These are phyloP conservation scores for Trichophyton equinum DNA, from an alignment of 2,329 filamentous ascomycete genomes.

Conservation along the genomic window DNA sequence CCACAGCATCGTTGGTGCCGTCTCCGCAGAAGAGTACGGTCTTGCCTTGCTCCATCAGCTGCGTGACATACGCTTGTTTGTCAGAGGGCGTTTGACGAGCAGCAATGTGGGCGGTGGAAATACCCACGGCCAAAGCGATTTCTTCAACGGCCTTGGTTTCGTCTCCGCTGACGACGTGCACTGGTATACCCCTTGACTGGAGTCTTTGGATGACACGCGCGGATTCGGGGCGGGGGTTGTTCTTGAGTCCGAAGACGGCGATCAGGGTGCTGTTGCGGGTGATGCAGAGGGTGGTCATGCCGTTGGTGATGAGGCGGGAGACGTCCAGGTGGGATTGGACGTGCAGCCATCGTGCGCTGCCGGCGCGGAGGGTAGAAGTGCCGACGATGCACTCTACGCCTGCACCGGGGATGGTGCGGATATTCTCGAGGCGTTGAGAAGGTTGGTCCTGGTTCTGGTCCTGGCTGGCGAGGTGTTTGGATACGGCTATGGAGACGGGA, in stretches of 20 bases:
- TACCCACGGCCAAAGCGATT: slow-evolving; percentile 34
- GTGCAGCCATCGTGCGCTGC: slow-evolving; percentile 26
- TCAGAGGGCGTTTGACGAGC: slow-evolving; percentile 40
- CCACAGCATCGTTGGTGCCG: slow-evolving; percentile 66
- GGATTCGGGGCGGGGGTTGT: slow-evolving; percentile 39
- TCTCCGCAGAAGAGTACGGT: slow-evolving; percentile 60
- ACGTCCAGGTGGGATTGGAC: slow-evolving; percentile 23
- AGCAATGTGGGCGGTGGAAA: slow-evolving; percentile 30
- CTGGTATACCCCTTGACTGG: slow-evolving; percentile 34
- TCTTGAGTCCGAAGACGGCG: slow-evolving; percentile 41
- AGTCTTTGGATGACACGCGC: slow-evolving; percentile 41
- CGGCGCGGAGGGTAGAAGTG: slow-evolving; percentile 16
- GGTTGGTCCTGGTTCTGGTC: not conserved
- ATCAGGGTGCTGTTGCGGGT: slow-evolving; percentile 34
- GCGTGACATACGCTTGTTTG: slow-evolving; percentile 43
- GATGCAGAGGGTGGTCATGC: slow-evolving; percentile 46
- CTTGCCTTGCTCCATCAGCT: slow-evolving; percentile 19
- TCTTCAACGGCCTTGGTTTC: slow-evolving; percentile 37
- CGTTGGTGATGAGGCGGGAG: slow-evolving; percentile 26
- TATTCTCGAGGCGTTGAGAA: slow-evolving; percentile 13
- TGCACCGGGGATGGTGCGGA: slow-evolving; percentile 18
- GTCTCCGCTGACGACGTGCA: slow-evolving; percentile 49
- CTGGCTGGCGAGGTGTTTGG: slow-evolving; percentile 26
- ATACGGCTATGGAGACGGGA: slow-evolving; percentile 41
- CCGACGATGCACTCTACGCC: slow-evolving; percentile 19